These are phyloP conservation scores for Penicillium maclennaniae DNA, from an alignment of 495 filamentous ascomycete species.

Conservation along the genomic window DNA sequence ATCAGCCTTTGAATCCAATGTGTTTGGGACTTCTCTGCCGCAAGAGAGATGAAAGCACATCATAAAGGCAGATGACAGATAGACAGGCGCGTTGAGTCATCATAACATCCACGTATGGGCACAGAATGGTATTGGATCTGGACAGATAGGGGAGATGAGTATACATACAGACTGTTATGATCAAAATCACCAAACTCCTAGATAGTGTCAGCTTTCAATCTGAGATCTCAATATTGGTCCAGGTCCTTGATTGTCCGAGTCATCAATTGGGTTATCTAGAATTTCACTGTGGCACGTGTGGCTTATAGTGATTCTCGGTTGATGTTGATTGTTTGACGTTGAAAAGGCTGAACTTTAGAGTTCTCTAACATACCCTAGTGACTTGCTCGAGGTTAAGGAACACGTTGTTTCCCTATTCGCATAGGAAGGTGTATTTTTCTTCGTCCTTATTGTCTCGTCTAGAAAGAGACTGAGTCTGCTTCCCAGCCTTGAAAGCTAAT, in stretches of 20 bases:
- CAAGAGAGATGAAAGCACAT: too few species aligned
- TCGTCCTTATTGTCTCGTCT: neutral
- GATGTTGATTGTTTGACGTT: neutral
- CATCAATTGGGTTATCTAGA: neutral
- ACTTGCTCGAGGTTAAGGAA: neutral
- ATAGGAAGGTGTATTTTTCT: neutral
- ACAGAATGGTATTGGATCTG: slow-evolving; percentile 19
- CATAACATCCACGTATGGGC: neutral
- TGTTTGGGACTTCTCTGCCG: neutral
- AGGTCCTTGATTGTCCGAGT: neutral
- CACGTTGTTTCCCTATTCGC: neutral
- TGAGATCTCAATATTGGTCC: neutral
- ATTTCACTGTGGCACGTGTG: neutral
- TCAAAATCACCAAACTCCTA: slow-evolving; percentile 66
- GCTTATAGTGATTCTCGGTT: neutral
- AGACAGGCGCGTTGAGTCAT: too few species aligned
- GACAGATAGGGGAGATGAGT: slow-evolving; percentile 4
- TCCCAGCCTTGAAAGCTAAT: neutral
- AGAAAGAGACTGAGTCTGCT: neutral
- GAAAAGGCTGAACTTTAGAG: neutral
- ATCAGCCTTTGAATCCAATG: slow-evolving; percentile 15
- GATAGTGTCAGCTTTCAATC: slow-evolving; percentile 18
- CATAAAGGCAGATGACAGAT: too few species aligned
- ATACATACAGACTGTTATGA: slow-evolving; percentile 58
- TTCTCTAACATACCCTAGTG: neutral